Base-by-base conservation (phyloP, 129 eudicot species). In the Artemisia argyi region DNA sequence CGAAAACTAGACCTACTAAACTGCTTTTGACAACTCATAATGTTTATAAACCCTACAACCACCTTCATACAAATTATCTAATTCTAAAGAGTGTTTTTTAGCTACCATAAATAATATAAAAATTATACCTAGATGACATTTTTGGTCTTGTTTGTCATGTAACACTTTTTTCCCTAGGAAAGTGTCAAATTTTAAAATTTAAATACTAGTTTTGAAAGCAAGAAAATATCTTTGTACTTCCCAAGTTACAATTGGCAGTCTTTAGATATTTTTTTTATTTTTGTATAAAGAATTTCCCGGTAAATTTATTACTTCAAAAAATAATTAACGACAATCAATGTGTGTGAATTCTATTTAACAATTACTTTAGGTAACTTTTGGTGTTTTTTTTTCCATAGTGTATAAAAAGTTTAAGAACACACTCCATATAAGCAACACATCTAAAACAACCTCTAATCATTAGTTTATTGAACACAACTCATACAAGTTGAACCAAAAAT, bases 21-120 rank as follows among this genome's bases (percentile, higher is more conserved):
- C 57, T 64, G 19, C 72, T 71, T 65, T 71, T 64, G 82, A 78
- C 82, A 78, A 71, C 82, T 78, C 77, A 71, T 78, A 0, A 54
- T 78, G 82, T 78, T 73, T 26, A 26, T 16, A 71, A 64, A 78
- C 61, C 73, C 24, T 71, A 71, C 77, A 71, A 71, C 82, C 77
- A 78, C 82, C 60, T 65, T 39, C 73, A 64, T 46, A 78, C 82
- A 71, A 53, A 46, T 64, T 78, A 78, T 71, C 73, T 65, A 42
- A 70, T 62, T 62, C 50, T 55, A 70, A 61, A 62, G 60, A 24
- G 65, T 71, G 77, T 78, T 73, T 72, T 70, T 64, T 72, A 78
- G 77, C 61, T 71, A 64, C 66, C 64, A 13, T 44, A 78, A 44
- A 54, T 63, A 24, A 63, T 70, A 35, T 19, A 35, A 30, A 44